Percentiles rank a stretch among this genome's conserved stretches.
Conservation (phyloP, 805 yeast genomes). For the Ogataea parapolymorpha region DNA sequence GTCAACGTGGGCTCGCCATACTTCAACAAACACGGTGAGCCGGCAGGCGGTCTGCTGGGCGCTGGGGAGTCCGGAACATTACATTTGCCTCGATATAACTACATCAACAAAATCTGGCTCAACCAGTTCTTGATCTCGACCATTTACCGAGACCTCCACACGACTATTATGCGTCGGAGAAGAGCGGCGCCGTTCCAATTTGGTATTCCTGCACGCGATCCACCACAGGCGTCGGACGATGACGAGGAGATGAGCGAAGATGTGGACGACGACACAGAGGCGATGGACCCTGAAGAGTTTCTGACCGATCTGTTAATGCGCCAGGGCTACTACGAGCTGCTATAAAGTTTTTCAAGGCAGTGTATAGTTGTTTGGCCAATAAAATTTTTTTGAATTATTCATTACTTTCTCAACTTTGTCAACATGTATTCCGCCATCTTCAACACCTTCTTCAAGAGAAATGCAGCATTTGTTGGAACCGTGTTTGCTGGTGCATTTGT, state of each 20-base stretch:
- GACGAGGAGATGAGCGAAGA: conserved; percentile 14
- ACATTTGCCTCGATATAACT: conserved; percentile 49
- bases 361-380: conserved; percentile 15
- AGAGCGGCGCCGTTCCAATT: conserved; percentile 13
- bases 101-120: conserved; percentile 59
- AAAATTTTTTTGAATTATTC: conserved; percentile 13
- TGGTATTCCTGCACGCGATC: conserved; percentile 14
- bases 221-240: conserved; percentile 2
- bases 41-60: conserved; percentile 51
- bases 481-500: conserved; percentile 81
- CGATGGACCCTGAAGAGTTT: conserved; percentile 19
- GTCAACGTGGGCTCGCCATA: conserved; percentile 57
- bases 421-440: conserved; percentile 43
- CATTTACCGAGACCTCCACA: conserved; percentile 15
- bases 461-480: conserved; percentile 81
- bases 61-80: conserved; percentile 56
- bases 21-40: conserved; percentile 72
- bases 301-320: conserved; percentile 16
- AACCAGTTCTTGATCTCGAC: conserved; percentile 36
- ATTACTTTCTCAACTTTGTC: conserved; percentile 8
- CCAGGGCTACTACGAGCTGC: conserved; percentile 12
- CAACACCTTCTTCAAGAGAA: conserved; percentile 80
- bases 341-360: conserved; percentile 7
- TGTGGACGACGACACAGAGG: conserved; percentile 5
- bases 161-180: conserved; percentile 6